Conservation (phyloP, 768 basidiomycete genomes). For the Leccinum broughii region DNA sequence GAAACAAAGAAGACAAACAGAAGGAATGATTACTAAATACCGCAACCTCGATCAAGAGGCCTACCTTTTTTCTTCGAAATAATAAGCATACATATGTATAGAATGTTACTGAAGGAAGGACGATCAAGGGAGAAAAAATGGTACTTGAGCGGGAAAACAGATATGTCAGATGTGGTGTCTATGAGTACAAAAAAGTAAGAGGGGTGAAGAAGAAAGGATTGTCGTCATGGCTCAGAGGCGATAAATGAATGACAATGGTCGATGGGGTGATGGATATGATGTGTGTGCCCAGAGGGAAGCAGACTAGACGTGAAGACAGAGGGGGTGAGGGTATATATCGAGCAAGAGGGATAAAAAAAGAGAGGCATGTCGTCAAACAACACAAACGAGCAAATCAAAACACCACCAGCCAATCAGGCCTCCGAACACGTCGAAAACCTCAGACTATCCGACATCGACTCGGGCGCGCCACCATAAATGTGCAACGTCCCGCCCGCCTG, state of each 20-base stretch:
- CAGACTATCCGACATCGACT: slow-evolving; percentile 45
- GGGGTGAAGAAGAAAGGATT: not conserved
- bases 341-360: not conserved
- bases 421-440: slow-evolving; percentile 38
- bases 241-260: not conserved
- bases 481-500: slow-evolving; percentile 74
- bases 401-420: slow-evolving; percentile 1
- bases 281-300: not conserved
- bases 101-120: not conserved
- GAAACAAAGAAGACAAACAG: slow-evolving; percentile 11
- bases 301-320: not conserved
- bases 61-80: not conserved
- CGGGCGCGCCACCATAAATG: slow-evolving; percentile 36
- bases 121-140: not conserved
- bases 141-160: not conserved
- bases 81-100: not conserved
- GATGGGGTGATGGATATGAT: not conserved
- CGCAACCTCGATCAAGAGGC: not conserved
- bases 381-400: not conserved
- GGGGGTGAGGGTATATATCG: not conserved
- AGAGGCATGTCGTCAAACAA: not conserved
- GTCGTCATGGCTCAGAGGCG: not conserved
- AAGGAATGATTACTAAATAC: not conserved
- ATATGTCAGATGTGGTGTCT: not conserved
- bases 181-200: not conserved